phyloP scores from a whole-genome alignment of 73 alveolate species.

The Stentor roeselii region DNA sequence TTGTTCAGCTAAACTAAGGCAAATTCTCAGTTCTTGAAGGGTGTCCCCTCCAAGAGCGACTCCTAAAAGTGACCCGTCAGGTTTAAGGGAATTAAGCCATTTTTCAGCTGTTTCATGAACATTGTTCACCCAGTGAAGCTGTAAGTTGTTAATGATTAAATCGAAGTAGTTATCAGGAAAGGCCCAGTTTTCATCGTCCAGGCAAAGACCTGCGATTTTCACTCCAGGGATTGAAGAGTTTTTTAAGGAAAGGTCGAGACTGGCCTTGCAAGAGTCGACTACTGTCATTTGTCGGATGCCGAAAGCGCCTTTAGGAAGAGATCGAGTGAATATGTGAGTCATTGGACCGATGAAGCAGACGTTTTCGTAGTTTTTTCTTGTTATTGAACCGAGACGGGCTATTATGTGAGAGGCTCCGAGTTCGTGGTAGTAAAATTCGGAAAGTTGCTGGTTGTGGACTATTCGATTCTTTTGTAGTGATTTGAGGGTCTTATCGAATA shows the following conservation, averaged over 20 bases:
- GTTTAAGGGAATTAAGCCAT: slow-evolving; percentile 34
- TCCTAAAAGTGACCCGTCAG: slow-evolving; percentile 54
- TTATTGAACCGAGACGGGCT: neutral
- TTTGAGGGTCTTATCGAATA: neutral
- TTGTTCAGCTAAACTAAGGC: slow-evolving; percentile 51
- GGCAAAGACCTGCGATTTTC: neutral
- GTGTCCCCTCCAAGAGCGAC: slow-evolving; percentile 52
- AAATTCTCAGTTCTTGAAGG: slow-evolving; percentile 44
- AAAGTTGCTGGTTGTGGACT: neutral
- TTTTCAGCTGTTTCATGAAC: slow-evolving; percentile 35
- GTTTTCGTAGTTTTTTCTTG: neutral
- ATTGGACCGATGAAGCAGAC: slow-evolving; percentile 23
- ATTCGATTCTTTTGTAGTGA: neutral
- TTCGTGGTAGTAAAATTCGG: slow-evolving; percentile 21
- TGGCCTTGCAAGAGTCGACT: neutral
- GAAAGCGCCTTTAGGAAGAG: neutral
- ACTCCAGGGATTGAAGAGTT: neutral
- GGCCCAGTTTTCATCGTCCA: slow-evolving; percentile 43
- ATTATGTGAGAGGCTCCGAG: neutral
- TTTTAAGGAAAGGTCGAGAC: slow-evolving; percentile 1
- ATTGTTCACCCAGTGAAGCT: slow-evolving; percentile 50
- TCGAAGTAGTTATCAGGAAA: slow-evolving; percentile 35
- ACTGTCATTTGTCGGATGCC: neutral
- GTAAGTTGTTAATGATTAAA: slow-evolving; percentile 43
- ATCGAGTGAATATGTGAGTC: neutral